phyloP scores from a whole-genome alignment of 2,329 filamentous ascomycete genomes.

The Lachnellula willkommii region DNA sequence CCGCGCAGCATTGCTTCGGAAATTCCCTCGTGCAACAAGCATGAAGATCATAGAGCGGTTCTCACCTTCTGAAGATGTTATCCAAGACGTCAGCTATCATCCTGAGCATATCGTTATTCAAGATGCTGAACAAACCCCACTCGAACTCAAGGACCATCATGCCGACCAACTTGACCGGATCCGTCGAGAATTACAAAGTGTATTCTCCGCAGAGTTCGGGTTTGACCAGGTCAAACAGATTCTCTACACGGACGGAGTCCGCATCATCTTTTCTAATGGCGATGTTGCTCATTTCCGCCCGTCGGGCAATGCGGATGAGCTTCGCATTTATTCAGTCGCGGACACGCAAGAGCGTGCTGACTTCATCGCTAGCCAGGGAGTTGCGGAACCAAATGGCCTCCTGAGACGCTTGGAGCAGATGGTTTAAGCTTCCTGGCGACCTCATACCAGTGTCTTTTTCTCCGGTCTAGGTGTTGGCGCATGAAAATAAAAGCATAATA shows the following conservation, averaged over 20 bases:
- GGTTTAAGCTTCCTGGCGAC: conserved; percentile 1
- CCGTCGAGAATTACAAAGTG: conserved; percentile 24
- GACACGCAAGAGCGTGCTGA: conserved; percentile 30
- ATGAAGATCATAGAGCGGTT: conserved; percentile 30
- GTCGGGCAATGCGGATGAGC: conserved; percentile 33
- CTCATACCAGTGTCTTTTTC: no score
- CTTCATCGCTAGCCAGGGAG: conserved; percentile 25
- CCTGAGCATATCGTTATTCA: conserved; percentile 13
- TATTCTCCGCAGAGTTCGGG: conserved; percentile 27
- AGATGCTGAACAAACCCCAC: conserved; percentile 9
- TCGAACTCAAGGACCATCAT: conserved; percentile 11
- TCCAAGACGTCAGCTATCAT: conserved; percentile 22
- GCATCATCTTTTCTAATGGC: conserved; percentile 30
- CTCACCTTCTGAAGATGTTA: conserved; percentile 22
- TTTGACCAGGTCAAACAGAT: conserved; percentile 25
- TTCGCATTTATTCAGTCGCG: conserved; percentile 32
- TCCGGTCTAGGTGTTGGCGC: no score
- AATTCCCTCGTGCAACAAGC: conserved; percentile 31
- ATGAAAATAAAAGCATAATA: no score
- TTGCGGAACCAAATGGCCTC: conserved; percentile 28
- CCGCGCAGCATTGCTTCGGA: conserved; percentile 29
- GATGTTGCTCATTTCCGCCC: conserved; percentile 33
- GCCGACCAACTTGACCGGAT: conserved; percentile 19
- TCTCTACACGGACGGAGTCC: conserved; percentile 32
- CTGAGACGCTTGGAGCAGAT: conserved; percentile 24